phyloP scores from a whole-genome alignment of 2,329 filamentous ascomycete genomes.

The Aspergillus sp. region DNA sequence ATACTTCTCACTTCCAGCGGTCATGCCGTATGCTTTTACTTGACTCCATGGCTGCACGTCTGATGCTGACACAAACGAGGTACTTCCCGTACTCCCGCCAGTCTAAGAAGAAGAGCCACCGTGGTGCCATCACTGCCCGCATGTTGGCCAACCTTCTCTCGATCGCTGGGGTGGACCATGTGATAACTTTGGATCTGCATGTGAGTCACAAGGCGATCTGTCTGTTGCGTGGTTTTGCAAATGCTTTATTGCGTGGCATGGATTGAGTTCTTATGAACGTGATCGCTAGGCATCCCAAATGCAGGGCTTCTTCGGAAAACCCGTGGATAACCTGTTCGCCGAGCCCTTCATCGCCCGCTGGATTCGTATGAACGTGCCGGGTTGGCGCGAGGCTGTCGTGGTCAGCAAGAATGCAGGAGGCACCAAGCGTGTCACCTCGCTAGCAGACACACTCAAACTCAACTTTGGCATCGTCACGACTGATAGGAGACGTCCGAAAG shows the following conservation, averaged over 20 bases:
- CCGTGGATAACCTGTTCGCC: slow-evolving; percentile 94
- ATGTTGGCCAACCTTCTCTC: slow-evolving; percentile 95
- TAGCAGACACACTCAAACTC: slow-evolving; percentile 93
- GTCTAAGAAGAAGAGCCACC: slow-evolving; percentile 98
- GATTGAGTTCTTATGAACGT: slow-evolving; percentile 22
- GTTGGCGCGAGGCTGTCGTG: slow-evolving; percentile 87
- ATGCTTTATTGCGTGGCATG: slow-evolving; percentile 6
- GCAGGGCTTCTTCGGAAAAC: slow-evolving; percentile 98
- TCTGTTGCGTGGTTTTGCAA: slow-evolving; percentile 1
- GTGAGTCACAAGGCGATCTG: slow-evolving; percentile 45
- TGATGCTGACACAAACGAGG: slow-evolving; percentile 45
- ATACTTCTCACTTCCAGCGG: slow-evolving; percentile 33
- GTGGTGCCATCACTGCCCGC: slow-evolving; percentile 91
- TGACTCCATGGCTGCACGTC: slow-evolving; percentile 29
- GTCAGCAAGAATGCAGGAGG: slow-evolving; percentile 98
- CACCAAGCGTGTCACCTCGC: slow-evolving; percentile 92
- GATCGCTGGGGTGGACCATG: slow-evolving; percentile 93
- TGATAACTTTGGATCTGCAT: slow-evolving; percentile 96
- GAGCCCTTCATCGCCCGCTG: slow-evolving; percentile 94
- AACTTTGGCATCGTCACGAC: slow-evolving; percentile 89
- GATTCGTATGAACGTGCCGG: slow-evolving; percentile 84
- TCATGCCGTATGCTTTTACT: slow-evolving; percentile 49
- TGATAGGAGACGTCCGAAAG: slow-evolving; percentile 56
- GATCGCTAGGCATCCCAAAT: slow-evolving; percentile 75
- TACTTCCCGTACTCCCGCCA: slow-evolving; percentile 99